Percentiles rank a stretch among this genome's conserved stretches.
phyloP scores from a whole-genome alignment of 495 filamentous ascomycete genomes.

The Penicillium cataractarum region DNA sequence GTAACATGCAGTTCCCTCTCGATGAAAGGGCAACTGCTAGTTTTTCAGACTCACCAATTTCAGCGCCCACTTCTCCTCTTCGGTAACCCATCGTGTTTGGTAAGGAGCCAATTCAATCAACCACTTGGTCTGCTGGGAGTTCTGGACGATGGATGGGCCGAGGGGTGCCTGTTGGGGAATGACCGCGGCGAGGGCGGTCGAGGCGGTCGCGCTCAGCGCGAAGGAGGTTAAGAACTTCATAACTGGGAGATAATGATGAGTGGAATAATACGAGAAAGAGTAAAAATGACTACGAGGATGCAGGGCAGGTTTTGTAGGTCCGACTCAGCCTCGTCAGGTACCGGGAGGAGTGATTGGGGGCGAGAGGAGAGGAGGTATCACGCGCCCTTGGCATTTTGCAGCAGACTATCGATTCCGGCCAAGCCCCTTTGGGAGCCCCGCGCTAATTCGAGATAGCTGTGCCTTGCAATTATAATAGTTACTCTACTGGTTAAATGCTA shows the following conservation, averaged over 20 bases:
- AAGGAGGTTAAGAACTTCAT: slow-evolving; percentile 40
- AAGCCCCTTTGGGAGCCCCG: slow-evolving; percentile 32
- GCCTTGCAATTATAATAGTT: not conserved
- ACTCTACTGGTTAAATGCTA: too few species aligned
- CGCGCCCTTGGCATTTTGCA: slow-evolving; percentile 14
- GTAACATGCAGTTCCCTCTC: not conserved
- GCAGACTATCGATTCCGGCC: slow-evolving; percentile 8
- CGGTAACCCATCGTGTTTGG: slow-evolving; percentile 81
- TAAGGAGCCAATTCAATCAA: slow-evolving; percentile 90
- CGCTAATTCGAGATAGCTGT: slow-evolving; percentile 16
- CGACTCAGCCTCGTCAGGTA: slow-evolving; percentile 3
- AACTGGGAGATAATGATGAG: slow-evolving; percentile 1
- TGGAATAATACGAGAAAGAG: slow-evolving; percentile 8
- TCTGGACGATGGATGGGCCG: slow-evolving; percentile 36
- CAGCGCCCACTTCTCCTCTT: slow-evolving; percentile 93
- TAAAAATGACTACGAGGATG: not conserved
- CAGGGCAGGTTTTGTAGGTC: slow-evolving; percentile 17
- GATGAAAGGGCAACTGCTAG: not conserved
- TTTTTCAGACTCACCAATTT: slow-evolving; percentile 65
- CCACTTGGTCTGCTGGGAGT: slow-evolving; percentile 55
- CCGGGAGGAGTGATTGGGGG: slow-evolving; percentile 5
- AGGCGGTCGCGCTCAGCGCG: slow-evolving; percentile 39
- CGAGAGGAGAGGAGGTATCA: slow-evolving; percentile 1
- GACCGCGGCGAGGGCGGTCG: slow-evolving; percentile 38
- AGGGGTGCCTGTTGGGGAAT: slow-evolving; percentile 45